A percentile compares a stretch with the other conserved stretches of the same genome.
Evolutionary conservation across 805 yeast genomes (phyloP).

Genomic region (Metschnikowia proteae): DNA sequence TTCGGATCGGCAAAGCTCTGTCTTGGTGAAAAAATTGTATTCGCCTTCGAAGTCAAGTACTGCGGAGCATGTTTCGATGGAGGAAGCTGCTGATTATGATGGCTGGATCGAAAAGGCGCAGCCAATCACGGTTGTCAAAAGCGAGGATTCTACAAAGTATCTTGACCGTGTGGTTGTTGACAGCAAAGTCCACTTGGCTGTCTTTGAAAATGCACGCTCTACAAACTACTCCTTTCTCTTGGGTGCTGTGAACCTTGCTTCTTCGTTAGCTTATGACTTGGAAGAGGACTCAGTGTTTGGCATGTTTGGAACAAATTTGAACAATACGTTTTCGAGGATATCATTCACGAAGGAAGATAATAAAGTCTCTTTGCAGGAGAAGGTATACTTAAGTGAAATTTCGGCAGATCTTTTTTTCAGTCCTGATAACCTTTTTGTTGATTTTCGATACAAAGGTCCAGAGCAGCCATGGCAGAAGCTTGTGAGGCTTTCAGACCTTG

Average conservation of each 20-base stretch:
- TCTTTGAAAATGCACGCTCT: slow-evolving; percentile 18
- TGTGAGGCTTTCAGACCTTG: slow-evolving; percentile 19
- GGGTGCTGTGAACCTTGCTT: slow-evolving; percentile 16
- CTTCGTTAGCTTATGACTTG: slow-evolving; percentile 18
- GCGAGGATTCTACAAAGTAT: slow-evolving; percentile 11
- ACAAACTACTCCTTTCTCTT: slow-evolving; percentile 14
- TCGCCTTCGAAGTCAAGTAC: slow-evolving; percentile 5
- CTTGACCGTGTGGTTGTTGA: slow-evolving; percentile 23
- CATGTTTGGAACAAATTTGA: slow-evolving; percentile 14
- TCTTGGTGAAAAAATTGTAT: slow-evolving; percentile 15
- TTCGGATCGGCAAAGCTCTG: slow-evolving; percentile 23
- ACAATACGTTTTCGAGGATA: slow-evolving; percentile 10
- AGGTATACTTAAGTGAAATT: not conserved
- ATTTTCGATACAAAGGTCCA: slow-evolving; percentile 22
- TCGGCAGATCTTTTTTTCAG: slow-evolving; percentile 16
- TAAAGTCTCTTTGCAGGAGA: not conserved
- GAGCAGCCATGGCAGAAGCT: slow-evolving; percentile 25
- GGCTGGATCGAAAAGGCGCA: slow-evolving; percentile 25
- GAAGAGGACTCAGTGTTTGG: slow-evolving; percentile 18
- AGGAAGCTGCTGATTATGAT: slow-evolving; percentile 13
- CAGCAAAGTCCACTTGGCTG: slow-evolving; percentile 17
- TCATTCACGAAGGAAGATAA: slow-evolving; percentile 1
- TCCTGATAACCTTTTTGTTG: slow-evolving; percentile 21
- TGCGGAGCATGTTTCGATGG: slow-evolving; percentile 5
- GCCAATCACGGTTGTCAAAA: slow-evolving; percentile 13